Conservation (phyloP, 2,329 filamentous ascomycete species). For the Colletotrichum musicola region DNA sequence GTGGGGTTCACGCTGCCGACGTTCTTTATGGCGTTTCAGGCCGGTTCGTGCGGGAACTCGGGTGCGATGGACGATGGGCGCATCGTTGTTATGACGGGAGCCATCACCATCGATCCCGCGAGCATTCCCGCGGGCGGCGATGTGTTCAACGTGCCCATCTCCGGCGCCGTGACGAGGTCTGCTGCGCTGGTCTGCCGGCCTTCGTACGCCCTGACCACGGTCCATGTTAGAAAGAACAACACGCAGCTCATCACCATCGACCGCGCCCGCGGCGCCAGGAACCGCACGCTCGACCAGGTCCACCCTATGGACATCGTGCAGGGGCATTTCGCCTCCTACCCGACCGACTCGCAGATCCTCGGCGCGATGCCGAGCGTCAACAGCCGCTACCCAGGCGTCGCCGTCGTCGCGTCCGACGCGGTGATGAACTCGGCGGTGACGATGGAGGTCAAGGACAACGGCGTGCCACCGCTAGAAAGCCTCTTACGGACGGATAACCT, state of each 20-base stretch:
- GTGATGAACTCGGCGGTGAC: constrained; percentile 50
- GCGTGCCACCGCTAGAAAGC: constrained; percentile 40
- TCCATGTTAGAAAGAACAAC: constrained; percentile 44
- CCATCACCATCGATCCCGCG: constrained; percentile 37
- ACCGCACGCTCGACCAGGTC: constrained; percentile 40
- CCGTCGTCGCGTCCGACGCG: constrained; percentile 47
- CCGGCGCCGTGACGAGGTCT: constrained; percentile 42
- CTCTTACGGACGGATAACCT: constrained; percentile 45
- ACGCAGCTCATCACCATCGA: constrained; percentile 40
- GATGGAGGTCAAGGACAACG: constrained; percentile 43
- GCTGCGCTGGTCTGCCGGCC: constrained; percentile 47
- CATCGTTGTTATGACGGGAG: constrained; percentile 43
- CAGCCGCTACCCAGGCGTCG: constrained; percentile 42
- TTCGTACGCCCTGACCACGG: constrained; percentile 41
- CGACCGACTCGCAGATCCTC: constrained; percentile 28
- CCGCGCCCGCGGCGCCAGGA: constrained; percentile 6
- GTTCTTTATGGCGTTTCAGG: constrained; percentile 42
- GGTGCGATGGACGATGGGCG: constrained; percentile 40
- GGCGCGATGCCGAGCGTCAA: constrained; percentile 26
- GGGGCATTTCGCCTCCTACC: constrained; percentile 43
- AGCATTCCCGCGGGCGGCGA: constrained; percentile 18
- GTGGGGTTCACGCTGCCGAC: constrained; percentile 34
- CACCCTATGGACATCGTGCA: constrained; percentile 44
- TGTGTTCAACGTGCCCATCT: constrained; percentile 36
- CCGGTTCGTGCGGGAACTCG: constrained; percentile 42